Evolutionary conservation across 1,284 basidiomycete species (phyloP).

Genomic region (Cerrena zonata): DNA sequence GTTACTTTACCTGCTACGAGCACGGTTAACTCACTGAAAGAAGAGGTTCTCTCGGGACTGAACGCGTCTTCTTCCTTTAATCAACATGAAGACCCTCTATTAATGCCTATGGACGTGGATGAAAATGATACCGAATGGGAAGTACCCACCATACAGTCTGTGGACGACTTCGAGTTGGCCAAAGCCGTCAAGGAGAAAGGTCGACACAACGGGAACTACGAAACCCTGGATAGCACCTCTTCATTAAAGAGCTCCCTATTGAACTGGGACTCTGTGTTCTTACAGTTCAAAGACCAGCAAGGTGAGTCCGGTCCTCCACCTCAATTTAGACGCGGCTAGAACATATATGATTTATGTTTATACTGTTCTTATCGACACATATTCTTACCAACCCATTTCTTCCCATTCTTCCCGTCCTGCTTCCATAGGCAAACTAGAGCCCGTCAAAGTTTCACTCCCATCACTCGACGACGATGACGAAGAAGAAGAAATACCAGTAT

Average conservation of each 20-base stretch:
- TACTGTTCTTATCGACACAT: neutral
- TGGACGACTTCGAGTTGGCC: slow-evolving; percentile 63
- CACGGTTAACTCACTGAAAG: slow-evolving; percentile 54
- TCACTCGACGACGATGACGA: slow-evolving; percentile 41
- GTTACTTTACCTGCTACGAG: slow-evolving; percentile 48
- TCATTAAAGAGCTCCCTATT: slow-evolving; percentile 44
- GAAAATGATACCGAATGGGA: slow-evolving; percentile 29
- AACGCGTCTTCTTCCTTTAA: neutral
- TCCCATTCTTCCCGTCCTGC: neutral
- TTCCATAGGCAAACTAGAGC: slow-evolving; percentile 34
- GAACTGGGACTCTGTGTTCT: slow-evolving; percentile 61
- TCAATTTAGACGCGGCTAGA: neutral
- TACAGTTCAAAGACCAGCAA: slow-evolving; percentile 54
- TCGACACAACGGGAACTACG: slow-evolving; percentile 43
- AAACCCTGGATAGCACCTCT: slow-evolving; percentile 40
- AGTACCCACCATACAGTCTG: slow-evolving; percentile 39
- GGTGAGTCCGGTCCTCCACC: slow-evolving; percentile 40
- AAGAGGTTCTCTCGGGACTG: slow-evolving; percentile 37
- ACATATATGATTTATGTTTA: neutral
- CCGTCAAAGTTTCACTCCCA: slow-evolving; percentile 39
- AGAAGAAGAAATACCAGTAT: slow-evolving; percentile 25
- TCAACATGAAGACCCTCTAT: slow-evolving; percentile 11
- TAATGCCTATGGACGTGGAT: slow-evolving; percentile 30
- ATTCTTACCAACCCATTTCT: neutral
- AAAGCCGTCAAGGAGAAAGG: slow-evolving; percentile 46